Conservation (phyloP, 441 rosid genomes). For the Geranium incanum region DNA sequence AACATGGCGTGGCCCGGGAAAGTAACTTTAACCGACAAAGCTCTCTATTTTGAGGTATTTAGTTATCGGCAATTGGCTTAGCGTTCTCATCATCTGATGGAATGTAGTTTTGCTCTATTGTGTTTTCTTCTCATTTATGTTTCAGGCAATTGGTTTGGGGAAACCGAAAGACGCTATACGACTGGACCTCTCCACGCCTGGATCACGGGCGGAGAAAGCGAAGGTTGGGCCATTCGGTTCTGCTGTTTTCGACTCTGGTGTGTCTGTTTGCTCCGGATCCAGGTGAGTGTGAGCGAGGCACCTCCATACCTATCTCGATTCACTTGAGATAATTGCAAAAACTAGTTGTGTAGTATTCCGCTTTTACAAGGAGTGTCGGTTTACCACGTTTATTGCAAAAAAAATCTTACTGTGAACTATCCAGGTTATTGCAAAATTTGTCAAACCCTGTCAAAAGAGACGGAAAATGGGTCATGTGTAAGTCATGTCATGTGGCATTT, state of each 20-base stretch:
- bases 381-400: too few relatives aligned
- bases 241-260: conserved; percentile 77
- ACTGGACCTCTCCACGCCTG: conserved; percentile 60
- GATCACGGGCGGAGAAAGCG: conserved; percentile 55
- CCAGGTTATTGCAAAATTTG: too few relatives aligned
- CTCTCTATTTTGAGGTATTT: conserved; percentile 86
- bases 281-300: conserved; percentile 36
- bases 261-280: conserved; percentile 59
- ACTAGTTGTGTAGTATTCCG: too few relatives aligned
- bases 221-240: conserved; percentile 92
- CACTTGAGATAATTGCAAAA: too few relatives aligned
- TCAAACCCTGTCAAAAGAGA: too few relatives aligned
- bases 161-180: conserved; percentile 51
- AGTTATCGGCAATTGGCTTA: conserved; percentile 11
- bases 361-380: too few relatives aligned
- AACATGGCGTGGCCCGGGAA: conserved; percentile 95
- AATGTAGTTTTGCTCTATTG: conserved; percentile 4
- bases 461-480: too few relatives aligned
- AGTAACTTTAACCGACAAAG: conserved; percentile 72
- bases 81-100: not conserved
- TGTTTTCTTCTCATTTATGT: conserved; percentile 2
- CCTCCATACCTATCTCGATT: too few relatives aligned
- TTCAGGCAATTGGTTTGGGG: conserved; percentile 56
- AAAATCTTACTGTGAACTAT: too few relatives aligned
- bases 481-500: too few relatives aligned